A percentile compares a stretch with the other conserved stretches of the same genome.
Conservation (phyloP, 2,329 filamentous ascomycete species). For the Lecanicillium sp. region DNA sequence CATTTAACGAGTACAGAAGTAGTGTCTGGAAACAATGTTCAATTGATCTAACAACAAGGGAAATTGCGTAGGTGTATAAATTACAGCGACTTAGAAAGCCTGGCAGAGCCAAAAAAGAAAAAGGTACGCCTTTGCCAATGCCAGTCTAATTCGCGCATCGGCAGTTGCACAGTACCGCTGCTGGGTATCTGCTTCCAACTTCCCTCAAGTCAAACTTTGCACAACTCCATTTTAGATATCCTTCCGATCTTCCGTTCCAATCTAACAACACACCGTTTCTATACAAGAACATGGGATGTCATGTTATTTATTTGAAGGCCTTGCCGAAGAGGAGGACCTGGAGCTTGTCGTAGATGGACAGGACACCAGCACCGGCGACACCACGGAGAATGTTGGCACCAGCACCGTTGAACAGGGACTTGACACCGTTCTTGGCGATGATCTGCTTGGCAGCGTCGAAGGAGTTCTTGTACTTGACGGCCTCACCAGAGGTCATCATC, state of each 20-base stretch:
- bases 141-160: constrained; percentile 40
- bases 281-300: constrained; percentile 28
- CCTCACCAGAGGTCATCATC: constrained; percentile 98
- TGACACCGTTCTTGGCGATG: constrained; percentile 92
- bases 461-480: constrained; percentile 99
- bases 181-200: constrained; percentile 30
- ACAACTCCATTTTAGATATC: constrained; percentile 32
- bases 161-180: constrained; percentile 30
- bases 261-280: constrained; percentile 28
- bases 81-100: constrained; percentile 51
- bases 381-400: constrained; percentile 99
- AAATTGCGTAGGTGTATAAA: constrained; percentile 55
- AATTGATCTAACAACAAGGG: constrained; percentile 26
- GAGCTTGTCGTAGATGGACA: constrained; percentile 99
- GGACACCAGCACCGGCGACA: constrained; percentile 99
- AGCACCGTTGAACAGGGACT: constrained; percentile 99
- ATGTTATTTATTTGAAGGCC: constrained; percentile 73
- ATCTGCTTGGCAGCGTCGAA: constrained; percentile 95
- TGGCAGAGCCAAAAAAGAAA: constrained; percentile 35
- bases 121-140: constrained; percentile 41
- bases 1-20: constrained; percentile 14
- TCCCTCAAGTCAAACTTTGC: constrained; percentile 39
- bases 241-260: constrained; percentile 12
- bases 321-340: constrained; percentile 99
- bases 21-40: constrained; percentile 23